A percentile compares a stretch with the other conserved stretches of the same genome.
Evolutionary conservation across 2,329 filamentous ascomycete species (phyloP).

Genomic region (Daldinia eschscholtzii): DNA sequence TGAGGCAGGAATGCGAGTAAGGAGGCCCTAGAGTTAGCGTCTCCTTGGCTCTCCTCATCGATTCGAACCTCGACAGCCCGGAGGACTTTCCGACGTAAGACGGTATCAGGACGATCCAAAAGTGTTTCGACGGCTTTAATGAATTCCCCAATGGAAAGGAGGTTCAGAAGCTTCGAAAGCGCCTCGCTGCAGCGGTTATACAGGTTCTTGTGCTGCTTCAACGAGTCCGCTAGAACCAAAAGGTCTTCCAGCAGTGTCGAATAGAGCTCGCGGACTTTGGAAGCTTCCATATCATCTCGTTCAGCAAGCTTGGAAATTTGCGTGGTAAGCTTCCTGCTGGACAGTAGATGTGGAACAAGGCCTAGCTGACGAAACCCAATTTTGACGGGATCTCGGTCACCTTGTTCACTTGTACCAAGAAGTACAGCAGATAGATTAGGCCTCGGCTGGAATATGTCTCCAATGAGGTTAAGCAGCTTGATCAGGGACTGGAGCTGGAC

Average conservation of each 20-base stretch:
- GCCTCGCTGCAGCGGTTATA: constrained; percentile 75
- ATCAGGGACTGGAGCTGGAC: constrained; percentile 83
- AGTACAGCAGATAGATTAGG: constrained; percentile 79
- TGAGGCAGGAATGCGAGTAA: constrained; percentile 84
- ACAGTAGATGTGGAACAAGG: constrained; percentile 69
- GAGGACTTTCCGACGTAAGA: constrained; percentile 82
- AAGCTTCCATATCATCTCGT: constrained; percentile 73
- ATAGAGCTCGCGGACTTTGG: constrained; percentile 77
- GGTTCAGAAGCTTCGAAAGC: constrained; percentile 82
- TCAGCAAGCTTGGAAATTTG: constrained; percentile 70
- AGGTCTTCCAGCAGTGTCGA: constrained; percentile 75
- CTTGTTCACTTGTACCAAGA: constrained; percentile 68
- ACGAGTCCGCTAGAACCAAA: constrained; percentile 73
- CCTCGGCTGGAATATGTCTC: constrained; percentile 81
- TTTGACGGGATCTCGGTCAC: constrained; percentile 62
- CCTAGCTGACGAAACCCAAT: constrained; percentile 68
- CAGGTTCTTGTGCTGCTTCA: constrained; percentile 68
- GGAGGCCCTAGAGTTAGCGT: constrained; percentile 75
- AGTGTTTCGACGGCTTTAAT: constrained; percentile 88
- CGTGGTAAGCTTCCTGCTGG: constrained; percentile 67
- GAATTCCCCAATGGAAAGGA: constrained; percentile 89
- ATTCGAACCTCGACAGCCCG: constrained; percentile 85
- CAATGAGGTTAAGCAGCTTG: constrained; percentile 80
- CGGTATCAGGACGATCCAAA: constrained; percentile 79
- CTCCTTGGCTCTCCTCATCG: constrained; percentile 76